Conservation (phyloP, 192 early-diverging fungal species). For the Lobulomyces angularis region DNA sequence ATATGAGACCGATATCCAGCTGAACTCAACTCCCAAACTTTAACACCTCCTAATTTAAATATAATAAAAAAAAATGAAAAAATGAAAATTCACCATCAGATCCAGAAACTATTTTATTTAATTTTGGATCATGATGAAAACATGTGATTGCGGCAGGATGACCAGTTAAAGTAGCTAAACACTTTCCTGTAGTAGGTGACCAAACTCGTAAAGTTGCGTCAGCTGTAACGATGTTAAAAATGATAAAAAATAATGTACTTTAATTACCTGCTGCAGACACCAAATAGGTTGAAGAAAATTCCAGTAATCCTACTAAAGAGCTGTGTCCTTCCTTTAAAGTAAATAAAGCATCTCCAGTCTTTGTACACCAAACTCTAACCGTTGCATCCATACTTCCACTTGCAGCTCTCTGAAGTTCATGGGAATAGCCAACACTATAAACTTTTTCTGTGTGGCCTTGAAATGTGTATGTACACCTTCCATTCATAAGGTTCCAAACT, state of each 20-base stretch:
- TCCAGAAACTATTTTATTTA: conserved; percentile 83
- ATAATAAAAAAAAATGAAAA: too few species aligned
- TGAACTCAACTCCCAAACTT: conserved; percentile 91
- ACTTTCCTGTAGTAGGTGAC: conserved; percentile 56
- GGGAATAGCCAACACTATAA: conserved; percentile 83
- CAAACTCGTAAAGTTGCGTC: conserved; percentile 89
- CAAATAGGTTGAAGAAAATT: conserved; percentile 68
- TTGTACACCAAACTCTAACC: conserved; percentile 85
- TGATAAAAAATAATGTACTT: too few species aligned
- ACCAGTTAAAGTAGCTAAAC: conserved; percentile 54
- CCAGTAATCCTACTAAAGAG: conserved; percentile 87
- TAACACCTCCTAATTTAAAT: too few species aligned
- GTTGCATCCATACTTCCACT: conserved; percentile 89
- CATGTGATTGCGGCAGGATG: conserved; percentile 90
- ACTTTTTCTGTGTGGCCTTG: conserved; percentile 88
- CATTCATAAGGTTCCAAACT: conserved; percentile 77
- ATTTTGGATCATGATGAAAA: conserved; percentile 84
- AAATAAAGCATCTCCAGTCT: conserved; percentile 64
- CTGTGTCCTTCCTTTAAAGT: conserved; percentile 79
- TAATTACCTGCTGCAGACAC: conserved; percentile 96
- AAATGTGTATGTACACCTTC: conserved; percentile 52
- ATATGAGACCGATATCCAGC: conserved; percentile 23
- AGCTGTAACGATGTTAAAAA: too few species aligned
- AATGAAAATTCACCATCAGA: too few species aligned
- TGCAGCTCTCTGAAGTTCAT: conserved; percentile 71